Conservation (phyloP, 176 grass and related monocot genomes). For the Panicum miliaceum region DNA sequence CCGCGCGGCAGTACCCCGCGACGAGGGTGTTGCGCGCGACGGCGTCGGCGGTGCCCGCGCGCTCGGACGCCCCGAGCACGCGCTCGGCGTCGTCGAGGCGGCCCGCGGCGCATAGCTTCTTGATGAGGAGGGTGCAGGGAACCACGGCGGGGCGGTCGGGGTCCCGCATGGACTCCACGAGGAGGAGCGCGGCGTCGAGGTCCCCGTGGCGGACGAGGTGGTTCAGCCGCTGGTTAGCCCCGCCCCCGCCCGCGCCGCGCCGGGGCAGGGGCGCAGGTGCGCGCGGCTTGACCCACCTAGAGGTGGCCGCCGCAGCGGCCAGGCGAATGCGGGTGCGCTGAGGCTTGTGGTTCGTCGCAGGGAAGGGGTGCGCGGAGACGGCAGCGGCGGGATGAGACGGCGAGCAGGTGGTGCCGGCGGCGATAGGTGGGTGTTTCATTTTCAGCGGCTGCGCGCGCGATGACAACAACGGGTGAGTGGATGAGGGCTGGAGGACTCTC, state of each 20-base stretch:
- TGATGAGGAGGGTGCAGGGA: constrained; percentile 22
- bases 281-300: constrained; percentile 14
- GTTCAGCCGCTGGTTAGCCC: not conserved
- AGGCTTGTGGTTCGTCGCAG: not conserved
- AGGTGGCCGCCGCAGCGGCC: not conserved
- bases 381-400: not conserved
- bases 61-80: not conserved
- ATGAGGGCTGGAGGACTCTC: not conserved
- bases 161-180: constrained; percentile 6
- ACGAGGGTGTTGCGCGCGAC: constrained; percentile 26
- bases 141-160: not conserved
- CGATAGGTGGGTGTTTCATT: not conserved
- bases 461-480: not conserved
- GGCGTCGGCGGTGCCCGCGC: constrained; percentile 2
- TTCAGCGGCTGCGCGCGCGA: not conserved
- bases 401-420: not conserved
- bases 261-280: not conserved
- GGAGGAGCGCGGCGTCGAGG: constrained; percentile 26
- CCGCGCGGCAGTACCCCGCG: not conserved
- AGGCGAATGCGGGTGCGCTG: not conserved
- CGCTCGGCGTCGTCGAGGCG: constrained; percentile 12
- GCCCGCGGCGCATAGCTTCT: constrained; percentile 7
- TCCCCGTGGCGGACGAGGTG: not conserved
- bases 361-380: not conserved
- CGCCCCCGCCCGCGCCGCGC: not conserved